These are phyloP conservation scores for Racocetra persica DNA, from an alignment of 371 early-diverging fungal genomes.

Conservation along the genomic window DNA sequence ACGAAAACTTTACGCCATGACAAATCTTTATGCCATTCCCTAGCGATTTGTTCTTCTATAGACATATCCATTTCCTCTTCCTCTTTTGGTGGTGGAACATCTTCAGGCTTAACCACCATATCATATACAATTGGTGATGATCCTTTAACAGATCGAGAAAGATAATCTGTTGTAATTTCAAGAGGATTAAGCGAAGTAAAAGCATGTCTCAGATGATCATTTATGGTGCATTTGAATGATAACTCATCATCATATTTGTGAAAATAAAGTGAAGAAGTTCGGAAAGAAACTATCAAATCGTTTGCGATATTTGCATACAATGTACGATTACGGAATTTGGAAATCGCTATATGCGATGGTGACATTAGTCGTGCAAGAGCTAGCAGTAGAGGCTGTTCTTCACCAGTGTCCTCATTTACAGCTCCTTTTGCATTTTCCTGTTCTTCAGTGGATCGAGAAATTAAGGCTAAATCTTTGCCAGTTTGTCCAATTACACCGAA, in stretches of 20 bases:
- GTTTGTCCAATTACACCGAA: conserved; percentile 52
- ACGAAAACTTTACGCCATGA: conserved; percentile 54
- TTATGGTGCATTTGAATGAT: neutral
- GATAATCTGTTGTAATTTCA: neutral
- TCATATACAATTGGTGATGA: conserved; percentile 39
- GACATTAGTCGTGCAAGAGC: conserved; percentile 52
- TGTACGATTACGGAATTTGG: conserved; percentile 47
- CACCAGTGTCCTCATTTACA: conserved; percentile 39
- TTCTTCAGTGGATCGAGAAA: conserved; percentile 37
- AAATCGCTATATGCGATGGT: conserved; percentile 46
- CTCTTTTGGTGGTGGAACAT: conserved; percentile 4
- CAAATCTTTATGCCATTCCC: conserved; percentile 51
- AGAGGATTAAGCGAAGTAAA: neutral
- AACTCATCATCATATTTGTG: neutral
- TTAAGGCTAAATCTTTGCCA: conserved; percentile 52
- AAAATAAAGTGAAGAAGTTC: conserved; percentile 45
- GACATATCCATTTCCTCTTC: neutral
- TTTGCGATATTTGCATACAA: conserved; percentile 54
- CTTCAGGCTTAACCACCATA: conserved; percentile 31
- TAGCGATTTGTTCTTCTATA: conserved; percentile 45
- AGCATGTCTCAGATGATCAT: neutral
- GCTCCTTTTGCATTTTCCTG: conserved; percentile 6
- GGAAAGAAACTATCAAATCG: conserved; percentile 51
- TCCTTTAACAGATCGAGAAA: neutral
- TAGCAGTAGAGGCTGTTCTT: conserved; percentile 49